These are phyloP conservation scores for Crithidia acanthocephali DNA, from an alignment of 208 protist genomes.

Conservation along the genomic window DNA sequence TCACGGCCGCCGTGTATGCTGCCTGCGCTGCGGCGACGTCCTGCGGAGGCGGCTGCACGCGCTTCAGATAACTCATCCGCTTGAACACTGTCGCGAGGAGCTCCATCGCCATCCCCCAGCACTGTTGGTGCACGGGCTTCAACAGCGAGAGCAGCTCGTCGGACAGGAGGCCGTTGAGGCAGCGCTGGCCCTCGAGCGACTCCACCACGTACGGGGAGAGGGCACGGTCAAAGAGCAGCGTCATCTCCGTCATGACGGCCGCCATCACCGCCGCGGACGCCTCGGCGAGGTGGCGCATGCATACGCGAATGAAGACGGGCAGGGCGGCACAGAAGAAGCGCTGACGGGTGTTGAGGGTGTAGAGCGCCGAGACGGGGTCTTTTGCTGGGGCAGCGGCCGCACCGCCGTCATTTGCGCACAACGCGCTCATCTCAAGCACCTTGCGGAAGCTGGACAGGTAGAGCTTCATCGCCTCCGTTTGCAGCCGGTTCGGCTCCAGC, in stretches of 20 bases:
- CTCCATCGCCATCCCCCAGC: conserved; percentile 73
- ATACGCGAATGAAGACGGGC: conserved; percentile 62
- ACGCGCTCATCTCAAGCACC: conserved; percentile 71
- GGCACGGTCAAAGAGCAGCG: conserved; percentile 58
- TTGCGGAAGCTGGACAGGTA: conserved; percentile 84
- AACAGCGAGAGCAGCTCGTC: conserved; percentile 71
- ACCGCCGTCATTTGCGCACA: conserved; percentile 27
- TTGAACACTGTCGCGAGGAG: conserved; percentile 66
- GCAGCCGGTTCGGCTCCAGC: conserved; percentile 78
- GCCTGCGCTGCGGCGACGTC: conserved; percentile 28
- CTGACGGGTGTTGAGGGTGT: conserved; percentile 30
- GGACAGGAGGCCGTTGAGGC: conserved; percentile 74
- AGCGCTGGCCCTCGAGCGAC: conserved; percentile 61
- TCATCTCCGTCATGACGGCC: conserved; percentile 55
- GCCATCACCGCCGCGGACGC: conserved; percentile 52
- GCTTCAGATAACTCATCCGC: conserved; percentile 83
- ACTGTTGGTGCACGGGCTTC: conserved; percentile 76
- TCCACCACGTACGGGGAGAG: conserved; percentile 87
- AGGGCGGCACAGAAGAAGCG: conserved; percentile 49
- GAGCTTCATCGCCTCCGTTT: conserved; percentile 66
- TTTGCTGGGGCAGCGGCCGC: conserved; percentile 11
- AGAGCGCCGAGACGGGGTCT: conserved; percentile 21
- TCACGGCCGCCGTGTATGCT: neutral
- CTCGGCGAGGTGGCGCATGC: conserved; percentile 69
- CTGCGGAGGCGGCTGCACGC: conserved; percentile 37